Conservation (phyloP, 108 stramenopile genomes). For the Asterionellopsis glacialis region DNA sequence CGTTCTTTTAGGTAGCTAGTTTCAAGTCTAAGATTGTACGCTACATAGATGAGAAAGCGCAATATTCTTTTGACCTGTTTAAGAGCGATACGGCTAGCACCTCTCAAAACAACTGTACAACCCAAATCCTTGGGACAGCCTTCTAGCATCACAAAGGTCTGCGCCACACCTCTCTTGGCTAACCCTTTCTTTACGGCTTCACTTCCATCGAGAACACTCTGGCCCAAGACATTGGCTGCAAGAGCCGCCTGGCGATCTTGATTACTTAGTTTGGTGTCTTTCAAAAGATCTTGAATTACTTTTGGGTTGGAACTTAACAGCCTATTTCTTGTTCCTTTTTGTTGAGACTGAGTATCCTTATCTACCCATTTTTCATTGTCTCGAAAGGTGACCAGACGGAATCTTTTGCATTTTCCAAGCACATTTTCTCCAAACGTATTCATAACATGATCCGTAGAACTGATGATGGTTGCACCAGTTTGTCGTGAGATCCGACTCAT, state of each 20-base stretch:
- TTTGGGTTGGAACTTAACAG: background rate
- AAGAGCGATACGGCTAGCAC: constrained; percentile 69
- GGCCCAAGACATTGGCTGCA: constrained; percentile 75
- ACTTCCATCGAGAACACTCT: constrained; percentile 70
- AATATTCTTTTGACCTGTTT: constrained; percentile 88
- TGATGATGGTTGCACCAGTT: constrained; percentile 88
- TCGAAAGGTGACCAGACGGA: constrained; percentile 84
- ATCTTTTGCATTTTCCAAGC: constrained; percentile 71
- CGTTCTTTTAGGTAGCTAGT: constrained; percentile 86
- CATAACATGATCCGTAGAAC: constrained; percentile 88
- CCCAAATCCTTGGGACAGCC: constrained; percentile 90
- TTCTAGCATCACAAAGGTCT: constrained; percentile 80
- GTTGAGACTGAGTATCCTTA: constrained; percentile 1
- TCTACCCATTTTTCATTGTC: constrained; percentile 79
- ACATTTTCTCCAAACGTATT: constrained; percentile 68
- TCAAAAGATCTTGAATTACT: constrained; percentile 35
- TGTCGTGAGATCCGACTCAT: constrained; percentile 86
- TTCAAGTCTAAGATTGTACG: constrained; percentile 94
- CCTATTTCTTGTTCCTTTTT: constrained; percentile 9
- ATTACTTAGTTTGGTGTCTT: constrained; percentile 38
- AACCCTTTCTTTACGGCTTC: constrained; percentile 75
- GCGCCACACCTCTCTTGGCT: constrained; percentile 79
- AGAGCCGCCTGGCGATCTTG: constrained; percentile 72
- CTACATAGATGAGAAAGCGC: constrained; percentile 76
- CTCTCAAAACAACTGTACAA: constrained; percentile 87